Evolutionary conservation across 2,329 filamentous ascomycete species (phyloP).

Genomic region (Apiospora kogelbergensis): DNA sequence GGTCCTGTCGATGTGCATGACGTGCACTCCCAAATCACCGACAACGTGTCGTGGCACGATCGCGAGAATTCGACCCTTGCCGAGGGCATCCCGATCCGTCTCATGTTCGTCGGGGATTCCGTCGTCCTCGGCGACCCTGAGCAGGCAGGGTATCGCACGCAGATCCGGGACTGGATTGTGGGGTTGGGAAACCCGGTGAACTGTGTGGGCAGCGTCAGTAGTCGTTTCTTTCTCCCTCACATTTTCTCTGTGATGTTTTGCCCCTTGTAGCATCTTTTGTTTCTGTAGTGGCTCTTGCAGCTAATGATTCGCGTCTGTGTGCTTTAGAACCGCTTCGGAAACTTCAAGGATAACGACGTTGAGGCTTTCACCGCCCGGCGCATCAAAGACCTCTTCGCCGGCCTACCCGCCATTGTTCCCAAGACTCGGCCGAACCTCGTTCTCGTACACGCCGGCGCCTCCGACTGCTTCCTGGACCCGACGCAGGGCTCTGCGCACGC

Average conservation of each 20-base stretch:
- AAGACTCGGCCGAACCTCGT: conserved; percentile 27
- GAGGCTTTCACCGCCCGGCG: conserved; percentile 27
- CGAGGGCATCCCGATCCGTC: conserved; percentile 19
- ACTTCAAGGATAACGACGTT: conserved; percentile 31
- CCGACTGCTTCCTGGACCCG: conserved; percentile 28
- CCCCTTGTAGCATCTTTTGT: background rate
- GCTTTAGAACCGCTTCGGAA: conserved; percentile 19
- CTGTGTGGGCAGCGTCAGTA: conserved; percentile 21
- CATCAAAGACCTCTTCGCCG: conserved; percentile 25
- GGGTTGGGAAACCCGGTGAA: conserved; percentile 22
- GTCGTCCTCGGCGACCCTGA: conserved; percentile 19
- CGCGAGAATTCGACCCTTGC: conserved; percentile 11
- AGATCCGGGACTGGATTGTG: conserved; percentile 21
- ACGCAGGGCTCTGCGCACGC: conserved; percentile 25
- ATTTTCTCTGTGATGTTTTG: background rate
- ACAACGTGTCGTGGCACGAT: background rate
- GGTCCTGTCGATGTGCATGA: background rate
- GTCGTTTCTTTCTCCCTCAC: background rate
- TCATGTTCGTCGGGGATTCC: conserved; percentile 24
- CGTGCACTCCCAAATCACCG: background rate
- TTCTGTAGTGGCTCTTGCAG: background rate
- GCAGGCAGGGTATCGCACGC: conserved; percentile 20
- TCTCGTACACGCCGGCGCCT: conserved; percentile 28
- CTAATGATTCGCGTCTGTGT: background rate
- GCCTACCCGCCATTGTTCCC: conserved; percentile 24